Evolutionary conservation across 139 green algal species (phyloP), one percentile per base, ranked within the genome.

Genomic region (Micractinium sp.): DNA sequence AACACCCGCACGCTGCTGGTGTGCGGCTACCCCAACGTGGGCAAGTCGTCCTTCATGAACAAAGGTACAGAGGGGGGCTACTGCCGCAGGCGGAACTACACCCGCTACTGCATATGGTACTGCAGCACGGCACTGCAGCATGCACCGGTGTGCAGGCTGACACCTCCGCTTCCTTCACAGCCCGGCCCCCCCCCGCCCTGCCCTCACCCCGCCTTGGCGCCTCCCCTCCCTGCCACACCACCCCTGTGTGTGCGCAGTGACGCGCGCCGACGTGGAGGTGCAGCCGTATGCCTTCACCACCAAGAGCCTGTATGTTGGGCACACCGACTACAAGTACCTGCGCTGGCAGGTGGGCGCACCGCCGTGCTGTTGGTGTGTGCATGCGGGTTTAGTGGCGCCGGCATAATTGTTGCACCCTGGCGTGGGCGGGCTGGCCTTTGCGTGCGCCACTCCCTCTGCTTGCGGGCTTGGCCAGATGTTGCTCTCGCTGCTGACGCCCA

Each of bases 321-420:
- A 99, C 95, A 98, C 95, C 66, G 98, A 99, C 94, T 98, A 99
- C 94, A 98, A 97, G 92, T 99, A 99, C 91, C 94, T 99, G 87
- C 95, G 97, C 15, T 98, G 96, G 97, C 96, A 98, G 93, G 92
- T 94, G 76, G 31, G 89, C 20, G 56, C 19, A 4, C 18, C 9
- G 63, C 20, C 7, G 63, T 71, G 63, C 20, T 56, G 47, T 56
- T 56, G 47, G 5, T 9, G 47, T 56, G 47, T 56, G 47, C 47
- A 56, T 56, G 47, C 7, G 47, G 47, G 47, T 5, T 5, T 56
- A n/a, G 47, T 9, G 47, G 47, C 47, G 47, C 47, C 47, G 9
- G 47, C 9, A 12, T 25, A 5, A 5, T 71, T 5, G 22, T 25
- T 71, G 63, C 63, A 71, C 20, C 14, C 22, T 56, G 47, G 47